A percentile compares a stretch with the other conserved stretches of the same genome.
phyloP scores from a whole-genome alignment of 768 basidiomycete species.

The Chalciporus sphaerocephalus region DNA sequence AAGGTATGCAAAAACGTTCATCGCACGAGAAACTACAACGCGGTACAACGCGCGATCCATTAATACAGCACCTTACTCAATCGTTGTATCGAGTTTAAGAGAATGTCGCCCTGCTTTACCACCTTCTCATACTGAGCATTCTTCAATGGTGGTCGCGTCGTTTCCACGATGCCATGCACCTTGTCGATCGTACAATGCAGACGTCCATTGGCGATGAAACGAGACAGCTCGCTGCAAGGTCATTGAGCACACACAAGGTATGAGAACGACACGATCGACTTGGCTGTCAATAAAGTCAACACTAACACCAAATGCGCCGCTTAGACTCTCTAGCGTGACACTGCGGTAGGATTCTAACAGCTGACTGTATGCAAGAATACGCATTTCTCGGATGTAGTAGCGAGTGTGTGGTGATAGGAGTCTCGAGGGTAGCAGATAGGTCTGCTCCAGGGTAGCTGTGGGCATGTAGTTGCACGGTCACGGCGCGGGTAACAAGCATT shows the following conservation, averaged over 20 bases:
- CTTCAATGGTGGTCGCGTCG: slow-evolving; percentile 72
- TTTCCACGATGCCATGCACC: slow-evolving; percentile 91
- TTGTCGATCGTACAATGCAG: slow-evolving; percentile 90
- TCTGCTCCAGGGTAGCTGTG: slow-evolving; percentile 83
- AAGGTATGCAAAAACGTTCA: background rate
- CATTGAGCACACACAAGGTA: background rate
- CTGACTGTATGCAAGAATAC: slow-evolving; percentile 89
- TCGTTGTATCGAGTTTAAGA: slow-evolving; percentile 83
- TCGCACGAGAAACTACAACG: background rate
- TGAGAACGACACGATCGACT: slow-evolving; percentile 29
- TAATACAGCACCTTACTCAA: slow-evolving; percentile 82
- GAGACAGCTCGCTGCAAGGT: slow-evolving; percentile 75
- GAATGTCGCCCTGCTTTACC: slow-evolving; percentile 80
- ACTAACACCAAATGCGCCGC: slow-evolving; percentile 84
- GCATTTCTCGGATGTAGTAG: slow-evolving; percentile 93
- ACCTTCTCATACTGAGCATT: slow-evolving; percentile 89
- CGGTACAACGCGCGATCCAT: background rate
- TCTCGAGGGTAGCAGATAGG: slow-evolving; percentile 81
- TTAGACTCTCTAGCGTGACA: slow-evolving; percentile 83
- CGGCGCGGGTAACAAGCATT: background rate
- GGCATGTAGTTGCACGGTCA: background rate
- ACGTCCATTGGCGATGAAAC: slow-evolving; percentile 85
- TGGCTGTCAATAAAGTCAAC: slow-evolving; percentile 84
- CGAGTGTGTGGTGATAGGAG: slow-evolving; percentile 81
- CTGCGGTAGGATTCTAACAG: slow-evolving; percentile 88